Conservation (phyloP, 768 basidiomycete genomes). For the Boletus sensibilis region DNA sequence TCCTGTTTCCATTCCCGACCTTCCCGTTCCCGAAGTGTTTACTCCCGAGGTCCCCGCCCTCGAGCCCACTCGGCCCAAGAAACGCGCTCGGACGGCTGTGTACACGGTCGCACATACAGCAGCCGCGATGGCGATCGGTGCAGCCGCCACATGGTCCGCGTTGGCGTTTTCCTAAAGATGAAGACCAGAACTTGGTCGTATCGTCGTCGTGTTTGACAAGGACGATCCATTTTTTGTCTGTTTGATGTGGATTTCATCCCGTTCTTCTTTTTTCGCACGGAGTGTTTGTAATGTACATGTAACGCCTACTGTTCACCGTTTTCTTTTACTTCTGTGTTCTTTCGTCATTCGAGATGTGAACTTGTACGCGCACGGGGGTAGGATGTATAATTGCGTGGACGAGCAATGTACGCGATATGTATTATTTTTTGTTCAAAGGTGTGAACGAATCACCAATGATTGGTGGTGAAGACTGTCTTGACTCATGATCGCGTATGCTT, state of each 20-base stretch:
- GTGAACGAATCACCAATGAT: not conserved
- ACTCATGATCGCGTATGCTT: too few relatives aligned
- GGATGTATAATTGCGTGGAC: conserved; percentile 2
- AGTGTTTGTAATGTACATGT: conserved; percentile 5
- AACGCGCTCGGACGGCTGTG: conserved; percentile 43
- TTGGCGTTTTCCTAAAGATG: conserved; percentile 56
- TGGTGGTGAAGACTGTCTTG: too few relatives aligned
- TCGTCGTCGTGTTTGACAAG: not conserved
- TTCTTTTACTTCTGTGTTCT: not conserved
- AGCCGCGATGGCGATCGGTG: conserved; percentile 62
- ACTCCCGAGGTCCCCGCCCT: not conserved
- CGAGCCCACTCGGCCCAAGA: conserved; percentile 33
- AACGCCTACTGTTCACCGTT: too few relatives aligned
- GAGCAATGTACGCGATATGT: conserved; percentile 11
- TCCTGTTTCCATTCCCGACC: not conserved
- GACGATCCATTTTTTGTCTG: not conserved
- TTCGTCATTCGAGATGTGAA: not conserved
- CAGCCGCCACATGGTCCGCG: conserved; percentile 71
- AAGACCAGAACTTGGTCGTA: not conserved
- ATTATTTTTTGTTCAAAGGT: not conserved
- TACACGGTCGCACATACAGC: conserved; percentile 54
- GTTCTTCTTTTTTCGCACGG: not conserved
- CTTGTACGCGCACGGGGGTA: not conserved
- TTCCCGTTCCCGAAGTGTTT: not conserved
- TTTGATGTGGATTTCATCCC: not conserved